Evolutionary conservation across 208 protist species (phyloP).

Genomic region (Eutreptiella sp.): DNA sequence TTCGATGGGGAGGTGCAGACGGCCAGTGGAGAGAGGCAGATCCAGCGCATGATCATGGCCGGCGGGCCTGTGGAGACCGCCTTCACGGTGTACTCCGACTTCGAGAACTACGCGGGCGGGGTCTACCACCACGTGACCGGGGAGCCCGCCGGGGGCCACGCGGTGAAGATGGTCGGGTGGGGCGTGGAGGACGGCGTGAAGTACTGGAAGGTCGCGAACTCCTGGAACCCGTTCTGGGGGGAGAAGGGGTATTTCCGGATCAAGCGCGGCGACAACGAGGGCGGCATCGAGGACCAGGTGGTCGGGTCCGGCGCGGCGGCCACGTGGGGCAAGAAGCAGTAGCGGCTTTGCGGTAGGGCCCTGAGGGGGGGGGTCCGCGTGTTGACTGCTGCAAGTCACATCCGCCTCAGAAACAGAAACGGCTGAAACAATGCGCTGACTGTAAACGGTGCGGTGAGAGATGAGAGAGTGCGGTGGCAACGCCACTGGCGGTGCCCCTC

Average conservation of each 20-base stretch:
- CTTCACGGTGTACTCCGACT: constrained; percentile 79
- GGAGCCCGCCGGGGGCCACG: constrained; percentile 60
- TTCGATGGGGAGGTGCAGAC: constrained; percentile 1
- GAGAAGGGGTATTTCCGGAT: constrained; percentile 74
- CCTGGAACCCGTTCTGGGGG: constrained; percentile 76
- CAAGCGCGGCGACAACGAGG: constrained; percentile 59
- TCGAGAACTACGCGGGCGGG: constrained; percentile 72
- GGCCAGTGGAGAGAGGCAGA: constrained; percentile 39
- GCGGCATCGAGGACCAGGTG: constrained; percentile 62
- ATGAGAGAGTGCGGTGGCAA: too few relatives aligned
- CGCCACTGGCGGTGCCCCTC: too few relatives aligned
- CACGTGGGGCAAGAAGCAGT: too few relatives aligned
- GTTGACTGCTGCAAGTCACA: too few relatives aligned
- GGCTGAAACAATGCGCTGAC: too few relatives aligned
- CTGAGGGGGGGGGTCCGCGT: too few relatives aligned
- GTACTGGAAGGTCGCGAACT: constrained; percentile 84
- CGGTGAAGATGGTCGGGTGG: constrained; percentile 75
- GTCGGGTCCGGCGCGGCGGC: too few relatives aligned
- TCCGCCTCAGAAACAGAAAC: too few relatives aligned
- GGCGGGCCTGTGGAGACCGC: constrained; percentile 75
- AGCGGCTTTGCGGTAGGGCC: too few relatives aligned
- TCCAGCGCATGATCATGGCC: constrained; percentile 69
- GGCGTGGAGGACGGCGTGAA: constrained; percentile 51
- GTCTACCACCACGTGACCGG: constrained; percentile 74
- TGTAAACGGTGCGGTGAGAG: too few relatives aligned